Conservation (phyloP, 164 flowering plant species). For the Hamamelis virginiana region DNA sequence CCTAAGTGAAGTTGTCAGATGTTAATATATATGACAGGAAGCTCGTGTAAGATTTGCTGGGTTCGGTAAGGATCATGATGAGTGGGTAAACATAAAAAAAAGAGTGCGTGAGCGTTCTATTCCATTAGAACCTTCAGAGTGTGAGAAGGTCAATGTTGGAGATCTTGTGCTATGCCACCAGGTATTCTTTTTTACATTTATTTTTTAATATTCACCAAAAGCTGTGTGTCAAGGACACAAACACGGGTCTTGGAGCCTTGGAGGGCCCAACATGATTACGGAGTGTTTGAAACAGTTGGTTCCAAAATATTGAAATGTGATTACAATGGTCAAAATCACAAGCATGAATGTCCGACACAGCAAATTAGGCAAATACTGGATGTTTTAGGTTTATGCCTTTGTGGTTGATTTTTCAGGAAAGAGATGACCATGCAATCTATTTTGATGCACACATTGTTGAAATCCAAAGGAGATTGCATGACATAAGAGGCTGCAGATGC, state of each 20-base stretch:
- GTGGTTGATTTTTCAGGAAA: constrained; percentile 50
- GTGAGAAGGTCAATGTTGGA: constrained; percentile 60
- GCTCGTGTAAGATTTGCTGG: constrained; percentile 83
- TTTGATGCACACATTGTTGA: constrained; percentile 70
- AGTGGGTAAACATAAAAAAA: constrained; percentile 74
- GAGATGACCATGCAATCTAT: constrained; percentile 59
- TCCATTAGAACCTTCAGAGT: constrained; percentile 76
- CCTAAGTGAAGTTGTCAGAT: too few species aligned
- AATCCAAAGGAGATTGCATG: constrained; percentile 65
- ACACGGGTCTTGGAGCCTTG: neutral
- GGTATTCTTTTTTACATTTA: constrained; percentile 31
- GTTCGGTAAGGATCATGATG: constrained; percentile 75
- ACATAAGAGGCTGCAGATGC: constrained; percentile 70
- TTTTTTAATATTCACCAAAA: neutral
- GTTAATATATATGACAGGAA: constrained; percentile 47
- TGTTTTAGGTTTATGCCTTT: neutral
- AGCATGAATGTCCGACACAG: neutral
- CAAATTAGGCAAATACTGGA: neutral
- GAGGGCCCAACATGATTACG: neutral
- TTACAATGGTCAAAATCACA: too few species aligned
- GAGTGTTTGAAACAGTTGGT: neutral
- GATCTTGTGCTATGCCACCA: constrained; percentile 79
- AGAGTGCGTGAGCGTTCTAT: constrained; percentile 77
- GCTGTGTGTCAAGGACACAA: neutral
- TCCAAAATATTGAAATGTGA: neutral